Base-by-base conservation (phyloP, 768 basidiomycete genomes). In the Boletus vinaceobasis region DNA sequence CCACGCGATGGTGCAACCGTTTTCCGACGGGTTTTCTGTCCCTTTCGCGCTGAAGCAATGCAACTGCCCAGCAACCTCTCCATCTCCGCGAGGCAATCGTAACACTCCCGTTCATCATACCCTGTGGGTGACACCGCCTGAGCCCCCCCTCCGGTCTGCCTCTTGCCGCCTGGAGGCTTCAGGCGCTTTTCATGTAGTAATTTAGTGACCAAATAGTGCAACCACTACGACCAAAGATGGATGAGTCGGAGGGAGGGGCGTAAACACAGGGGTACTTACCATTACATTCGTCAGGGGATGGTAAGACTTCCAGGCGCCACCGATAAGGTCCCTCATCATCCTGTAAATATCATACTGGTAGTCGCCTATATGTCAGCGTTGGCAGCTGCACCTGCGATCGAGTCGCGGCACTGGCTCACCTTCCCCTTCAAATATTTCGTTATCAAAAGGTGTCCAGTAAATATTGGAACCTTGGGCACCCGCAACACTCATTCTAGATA, bases 331-430 rank as follows among this genome's bases (percentile, higher is more conserved):
- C 46, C 77, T 77, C 92, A 98, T 98, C 73, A 87, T 81, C 40
- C 96, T 83, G 65, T 99, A 99, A 5, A 98, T 77, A 65, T 98
- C 93, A 70, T 93, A 98, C 69, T 98, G 97, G 64, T 91, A 90
- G 68, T 93, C 91, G 10, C 93, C 88, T 90, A 57, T 50, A 58
- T 14, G 44, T 44, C 19, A 61, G 51, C 15, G 39, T 70, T 35
- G 63, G 49, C 26, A 55, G n/a, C 8, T 36, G 53, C 35, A 39
- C 19, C 36, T n/a, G 17, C 27, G 23, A 39, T 31, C 17, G 17
- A 40, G 31, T 53, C 9, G n/a, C 11, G 29, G 44, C 31, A 43
- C 15, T n/a, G 32, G n/a, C 71, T 64, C 63, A 85, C 93, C 96
- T 75, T 90, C 84, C 31, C 96, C 96, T 74, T 92, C 87, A 63